Conservation (phyloP, 140 eudicot species). For the Senecio squalidus region DNA sequence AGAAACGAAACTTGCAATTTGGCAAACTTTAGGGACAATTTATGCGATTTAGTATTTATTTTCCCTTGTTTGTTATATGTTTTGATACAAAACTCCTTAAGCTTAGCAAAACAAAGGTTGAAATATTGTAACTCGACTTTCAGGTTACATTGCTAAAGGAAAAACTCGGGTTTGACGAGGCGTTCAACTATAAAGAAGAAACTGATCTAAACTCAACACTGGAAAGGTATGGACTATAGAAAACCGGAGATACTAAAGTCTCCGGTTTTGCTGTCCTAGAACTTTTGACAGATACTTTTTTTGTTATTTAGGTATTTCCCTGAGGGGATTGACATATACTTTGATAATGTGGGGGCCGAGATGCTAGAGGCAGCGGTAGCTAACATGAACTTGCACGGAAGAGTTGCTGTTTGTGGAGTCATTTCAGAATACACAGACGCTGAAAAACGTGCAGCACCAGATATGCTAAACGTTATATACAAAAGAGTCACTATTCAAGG, state of each 20-base stretch:
- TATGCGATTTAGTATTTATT: no score
- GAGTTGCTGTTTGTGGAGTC: slow-evolving; percentile 62
- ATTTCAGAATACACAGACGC: slow-evolving; percentile 53
- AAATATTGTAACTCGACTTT: neutral
- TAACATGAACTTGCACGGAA: slow-evolving; percentile 62
- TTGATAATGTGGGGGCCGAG: slow-evolving; percentile 79
- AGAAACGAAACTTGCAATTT: no score
- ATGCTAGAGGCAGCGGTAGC: slow-evolving; percentile 70
- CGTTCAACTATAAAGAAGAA: slow-evolving; percentile 76
- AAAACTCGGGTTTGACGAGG: slow-evolving; percentile 75
- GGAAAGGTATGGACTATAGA: slow-evolving; percentile 25
- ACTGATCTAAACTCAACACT: slow-evolving; percentile 48
- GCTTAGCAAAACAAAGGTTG: no score
- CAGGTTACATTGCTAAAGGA: slow-evolving; percentile 62
- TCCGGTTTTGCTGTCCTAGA: neutral
- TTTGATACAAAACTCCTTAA: neutral
- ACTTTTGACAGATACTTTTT: neutral
- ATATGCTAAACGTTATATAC: slow-evolving; percentile 56
- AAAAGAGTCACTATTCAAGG: slow-evolving; percentile 60
- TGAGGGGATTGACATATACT: slow-evolving; percentile 73
- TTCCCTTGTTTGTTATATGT: no score
- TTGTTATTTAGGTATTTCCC: slow-evolving; percentile 43
- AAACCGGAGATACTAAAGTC: neutral
- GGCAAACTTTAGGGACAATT: no score
- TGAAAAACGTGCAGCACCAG: slow-evolving; percentile 36